Conservation (phyloP, 176 grass and related monocot species). For the Tillandsia fasciculata region DNA sequence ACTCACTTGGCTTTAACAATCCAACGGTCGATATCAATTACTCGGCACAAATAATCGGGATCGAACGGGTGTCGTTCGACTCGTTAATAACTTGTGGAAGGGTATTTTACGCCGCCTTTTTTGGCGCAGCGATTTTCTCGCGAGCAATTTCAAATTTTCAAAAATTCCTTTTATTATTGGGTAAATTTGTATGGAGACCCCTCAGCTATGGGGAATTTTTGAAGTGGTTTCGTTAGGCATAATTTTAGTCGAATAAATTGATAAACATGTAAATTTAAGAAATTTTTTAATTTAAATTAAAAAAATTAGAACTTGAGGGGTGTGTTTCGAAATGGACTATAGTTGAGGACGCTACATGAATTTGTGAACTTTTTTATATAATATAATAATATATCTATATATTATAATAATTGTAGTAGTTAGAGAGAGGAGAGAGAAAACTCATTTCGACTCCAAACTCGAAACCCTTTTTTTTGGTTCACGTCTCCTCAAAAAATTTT, state of each 20-base stretch:
- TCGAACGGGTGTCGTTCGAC: neutral
- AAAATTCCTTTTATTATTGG: neutral
- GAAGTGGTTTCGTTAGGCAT: neutral
- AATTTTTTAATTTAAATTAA: neutral
- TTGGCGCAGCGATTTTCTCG: slow-evolving; percentile 1
- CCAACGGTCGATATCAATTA: neutral
- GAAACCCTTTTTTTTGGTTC: neutral
- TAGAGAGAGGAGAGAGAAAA: neutral
- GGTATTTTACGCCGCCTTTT: neutral
- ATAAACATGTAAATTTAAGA: too few relatives aligned
- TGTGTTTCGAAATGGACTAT: too few relatives aligned
- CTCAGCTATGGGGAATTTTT: neutral
- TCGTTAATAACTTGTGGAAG: neutral
- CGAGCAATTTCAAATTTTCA: slow-evolving; percentile 7
- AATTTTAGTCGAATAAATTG: too few relatives aligned
- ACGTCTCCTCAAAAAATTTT: neutral
- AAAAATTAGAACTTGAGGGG: neutral
- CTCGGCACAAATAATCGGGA: neutral
- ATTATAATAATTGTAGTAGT: neutral
- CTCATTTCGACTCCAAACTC: neutral
- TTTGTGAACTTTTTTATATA: too few relatives aligned
- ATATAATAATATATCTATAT: neutral
- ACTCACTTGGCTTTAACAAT: neutral
- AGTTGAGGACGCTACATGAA: too few relatives aligned
- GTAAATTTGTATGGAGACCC: neutral